phyloP scores from a whole-genome alignment of 2,329 filamentous ascomycete genomes.

The Chaetothyriales sp. region DNA sequence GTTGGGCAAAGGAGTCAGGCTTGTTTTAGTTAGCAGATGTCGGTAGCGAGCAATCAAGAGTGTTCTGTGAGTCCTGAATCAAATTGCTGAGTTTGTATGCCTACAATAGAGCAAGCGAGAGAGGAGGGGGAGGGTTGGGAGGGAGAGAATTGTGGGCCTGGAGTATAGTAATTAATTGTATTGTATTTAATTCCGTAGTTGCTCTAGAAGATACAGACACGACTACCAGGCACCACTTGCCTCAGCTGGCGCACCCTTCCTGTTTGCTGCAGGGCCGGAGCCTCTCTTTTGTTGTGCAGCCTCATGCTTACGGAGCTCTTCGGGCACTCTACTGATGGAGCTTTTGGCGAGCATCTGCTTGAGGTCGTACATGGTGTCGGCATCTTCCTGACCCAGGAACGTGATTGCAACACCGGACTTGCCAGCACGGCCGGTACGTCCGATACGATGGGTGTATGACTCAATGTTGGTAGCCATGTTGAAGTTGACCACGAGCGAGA shows the following conservation, averaged over 20 bases:
- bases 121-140: neutral
- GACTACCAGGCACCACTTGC: slow-evolving; percentile 1
- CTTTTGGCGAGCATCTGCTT: slow-evolving; percentile 94
- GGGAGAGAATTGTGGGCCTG: neutral
- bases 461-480: slow-evolving; percentile 94
- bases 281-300: slow-evolving; percentile 69
- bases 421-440: slow-evolving; percentile 90
- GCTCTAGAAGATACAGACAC: neutral
- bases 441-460: slow-evolving; percentile 89
- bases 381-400: slow-evolving; percentile 80
- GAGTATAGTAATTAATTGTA: neutral
- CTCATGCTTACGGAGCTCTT: slow-evolving; percentile 79
- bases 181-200: neutral
- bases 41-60: neutral
- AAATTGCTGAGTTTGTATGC: neutral
- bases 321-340: slow-evolving; percentile 71
- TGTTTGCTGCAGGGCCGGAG: slow-evolving; percentile 25
- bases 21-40: neutral
- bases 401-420: slow-evolving; percentile 95
- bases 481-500: slow-evolving; percentile 91
- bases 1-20: neutral
- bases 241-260: slow-evolving; percentile 18
- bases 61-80: neutral
- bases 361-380: slow-evolving; percentile 76
- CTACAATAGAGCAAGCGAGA: neutral